Conservation (phyloP, 2,329 filamentous ascomycete genomes). For the Aspergillus neotritici region DNA sequence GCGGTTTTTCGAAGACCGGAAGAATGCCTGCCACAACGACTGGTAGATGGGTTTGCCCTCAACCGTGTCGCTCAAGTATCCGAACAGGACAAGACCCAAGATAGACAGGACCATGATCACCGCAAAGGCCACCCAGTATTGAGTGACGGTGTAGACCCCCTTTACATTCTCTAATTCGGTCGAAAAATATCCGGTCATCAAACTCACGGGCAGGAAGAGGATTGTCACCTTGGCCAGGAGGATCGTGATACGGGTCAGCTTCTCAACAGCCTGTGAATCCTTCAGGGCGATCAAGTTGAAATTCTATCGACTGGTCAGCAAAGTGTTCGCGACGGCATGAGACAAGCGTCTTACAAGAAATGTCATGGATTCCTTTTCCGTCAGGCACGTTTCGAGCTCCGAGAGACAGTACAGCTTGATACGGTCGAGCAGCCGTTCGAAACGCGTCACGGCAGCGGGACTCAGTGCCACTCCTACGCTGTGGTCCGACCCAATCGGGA, state of each 20-base stretch:
- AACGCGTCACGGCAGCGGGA: constrained; percentile 51
- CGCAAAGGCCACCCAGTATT: constrained; percentile 65
- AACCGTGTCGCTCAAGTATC: constrained; percentile 52
- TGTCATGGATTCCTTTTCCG: constrained; percentile 65
- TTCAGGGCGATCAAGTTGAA: constrained; percentile 74
- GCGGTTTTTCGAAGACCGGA: constrained; percentile 26
- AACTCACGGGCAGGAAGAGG: constrained; percentile 66
- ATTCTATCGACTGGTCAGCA: constrained; percentile 47
- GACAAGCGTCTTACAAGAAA: constrained; percentile 51
- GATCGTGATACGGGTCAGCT: constrained; percentile 65
- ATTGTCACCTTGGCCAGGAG: constrained; percentile 70
- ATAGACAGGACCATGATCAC: constrained; percentile 58
- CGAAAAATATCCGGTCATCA: constrained; percentile 71
- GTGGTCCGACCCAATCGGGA: constrained; percentile 15
- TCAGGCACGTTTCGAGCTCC: constrained; percentile 59
- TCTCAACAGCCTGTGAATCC: constrained; percentile 65
- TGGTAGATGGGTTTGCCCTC: constrained; percentile 51
- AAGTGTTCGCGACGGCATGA: too few species aligned
- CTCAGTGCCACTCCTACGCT: constrained; percentile 39
- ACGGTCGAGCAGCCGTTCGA: constrained; percentile 55
- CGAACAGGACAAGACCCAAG: constrained; percentile 53
- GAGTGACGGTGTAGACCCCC: constrained; percentile 52
- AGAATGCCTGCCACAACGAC: constrained; percentile 36
- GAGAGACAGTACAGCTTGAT: constrained; percentile 58
- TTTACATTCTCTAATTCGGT: constrained; percentile 57